Conservation (phyloP, 768 basidiomycete genomes). For the Termitomyces sp. region DNA sequence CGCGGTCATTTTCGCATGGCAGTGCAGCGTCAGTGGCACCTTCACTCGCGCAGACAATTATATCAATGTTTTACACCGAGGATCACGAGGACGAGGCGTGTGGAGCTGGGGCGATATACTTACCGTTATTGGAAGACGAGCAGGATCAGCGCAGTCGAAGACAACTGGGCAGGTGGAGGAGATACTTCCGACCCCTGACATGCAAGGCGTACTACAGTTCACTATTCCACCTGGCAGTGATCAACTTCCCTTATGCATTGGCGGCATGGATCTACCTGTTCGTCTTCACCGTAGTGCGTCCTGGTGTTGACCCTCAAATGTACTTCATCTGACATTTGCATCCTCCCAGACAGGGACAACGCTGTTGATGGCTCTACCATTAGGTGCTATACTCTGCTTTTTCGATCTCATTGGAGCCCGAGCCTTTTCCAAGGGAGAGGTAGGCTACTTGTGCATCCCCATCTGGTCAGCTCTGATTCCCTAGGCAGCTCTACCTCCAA, state of each 20-base stretch:
- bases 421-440: slow-evolving; percentile 67
- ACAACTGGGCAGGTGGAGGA: slow-evolving; percentile 28
- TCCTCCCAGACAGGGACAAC: slow-evolving; percentile 65
- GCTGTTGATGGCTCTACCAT: slow-evolving; percentile 70
- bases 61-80: slow-evolving; percentile 62
- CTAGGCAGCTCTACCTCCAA: slow-evolving; percentile 56
- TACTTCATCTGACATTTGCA: not conserved
- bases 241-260: slow-evolving; percentile 79
- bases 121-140: slow-evolving; percentile 11
- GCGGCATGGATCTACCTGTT: slow-evolving; percentile 78
- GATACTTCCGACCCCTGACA: slow-evolving; percentile 62
- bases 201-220: slow-evolving; percentile 57
- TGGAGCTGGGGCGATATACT: slow-evolving; percentile 8
- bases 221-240: slow-evolving; percentile 60
- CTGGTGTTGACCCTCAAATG: not conserved
- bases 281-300: slow-evolving; percentile 71
- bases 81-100: slow-evolving; percentile 25
- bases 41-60: slow-evolving; percentile 62
- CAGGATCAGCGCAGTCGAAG: slow-evolving; percentile 9
- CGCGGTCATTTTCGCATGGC: slow-evolving; percentile 53
- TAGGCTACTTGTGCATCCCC: slow-evolving; percentile 19
- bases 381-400: slow-evolving; percentile 76
- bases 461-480: not conserved
- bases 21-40: slow-evolving; percentile 54
- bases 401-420: slow-evolving; percentile 73